Evolutionary conservation across 495 filamentous ascomycete genomes (phyloP).

Genomic region (Xylaria nigripes): DNA sequence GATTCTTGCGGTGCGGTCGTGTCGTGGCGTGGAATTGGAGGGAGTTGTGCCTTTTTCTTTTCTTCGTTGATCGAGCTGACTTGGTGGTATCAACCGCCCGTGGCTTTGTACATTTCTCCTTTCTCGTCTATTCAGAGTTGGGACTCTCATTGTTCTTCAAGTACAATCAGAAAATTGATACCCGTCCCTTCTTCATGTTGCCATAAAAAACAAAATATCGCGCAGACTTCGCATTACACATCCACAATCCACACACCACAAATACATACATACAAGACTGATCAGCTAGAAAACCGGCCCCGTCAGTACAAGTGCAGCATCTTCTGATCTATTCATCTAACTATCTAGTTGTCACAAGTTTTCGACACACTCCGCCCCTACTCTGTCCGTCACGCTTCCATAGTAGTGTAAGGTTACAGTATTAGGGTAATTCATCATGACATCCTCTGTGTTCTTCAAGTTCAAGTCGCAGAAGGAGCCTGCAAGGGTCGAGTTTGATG

Average conservation of each 20-base stretch:
- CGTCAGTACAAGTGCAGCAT: slow-evolving; percentile 12
- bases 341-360: slow-evolving; percentile 24
- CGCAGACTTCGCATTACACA: slow-evolving; percentile 19
- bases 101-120: slow-evolving; percentile 40
- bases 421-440: slow-evolving; percentile 52
- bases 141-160: slow-evolving; percentile 36
- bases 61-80: slow-evolving; percentile 20
- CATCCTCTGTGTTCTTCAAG: slow-evolving; percentile 98
- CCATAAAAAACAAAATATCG: slow-evolving; percentile 31
- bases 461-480: slow-evolving; percentile 99
- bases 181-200: slow-evolving; percentile 36
- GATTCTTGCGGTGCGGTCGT: slow-evolving; percentile 21
- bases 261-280: slow-evolving; percentile 25
- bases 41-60: slow-evolving; percentile 21
- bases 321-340: slow-evolving; percentile 18
- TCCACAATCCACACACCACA: slow-evolving; percentile 9
- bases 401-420: slow-evolving; percentile 17
- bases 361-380: neutral
- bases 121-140: slow-evolving; percentile 25
- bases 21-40: slow-evolving; percentile 21
- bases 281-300: slow-evolving; percentile 14
- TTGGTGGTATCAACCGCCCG: slow-evolving; percentile 22
- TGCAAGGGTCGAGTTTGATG: slow-evolving; percentile 89
- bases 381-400: neutral
- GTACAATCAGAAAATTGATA: slow-evolving; percentile 53